Base-by-base conservation (phyloP, 208 protist genomes). In the Acanthamoeba pearcei region DNA sequence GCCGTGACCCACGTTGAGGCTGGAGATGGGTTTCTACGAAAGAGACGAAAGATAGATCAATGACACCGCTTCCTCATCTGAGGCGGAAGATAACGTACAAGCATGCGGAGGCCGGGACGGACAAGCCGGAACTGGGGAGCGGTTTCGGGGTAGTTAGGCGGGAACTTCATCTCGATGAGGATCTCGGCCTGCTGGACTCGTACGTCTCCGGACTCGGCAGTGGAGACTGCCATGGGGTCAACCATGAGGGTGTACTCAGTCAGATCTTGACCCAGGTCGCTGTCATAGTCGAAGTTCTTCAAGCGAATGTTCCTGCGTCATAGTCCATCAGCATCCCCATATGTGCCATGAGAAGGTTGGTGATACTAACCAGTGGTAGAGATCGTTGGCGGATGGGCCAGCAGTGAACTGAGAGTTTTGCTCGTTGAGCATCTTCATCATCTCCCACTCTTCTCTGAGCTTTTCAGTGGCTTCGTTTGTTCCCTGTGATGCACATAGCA, bases 131-230 rank as follows among this genome's bases (percentile, higher is more conserved):
- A 83, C 49, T 72, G 46, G 6, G 90, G 90, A 22, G 90, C 70
- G 27, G 17, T 83, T 6, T 46, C 22, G 15, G 90, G 90, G 29
- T 83, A 94, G 49, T 94, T 68, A 8, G 72, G 64, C 64, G 90
- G 90, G 72, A 94, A 94, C 70, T 94, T 94, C 46, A 94, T 78
- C n/a, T 94, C 90, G 32, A 94, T 68, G 17, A 83, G 64, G 27
- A 94, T 68, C 55, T 78, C 70, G 19, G 86, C 86, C 29, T 92
- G 86, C 64, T 92, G 76, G 6, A 92, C 86, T 24, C 70, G 29
- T 13, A 49, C 86, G 27, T 94, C 46, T 68, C 68, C 51, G 17
- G 70, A 68, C 53, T 83, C 53, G 1, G 90, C 90, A 13, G 46
- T 94, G 13, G 90, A 12, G n/a, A 94, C 70, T 3, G 64, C 64